A percentile compares a stretch with the other conserved stretches of the same genome.
phyloP scores from a whole-genome alignment of 202 grass and related monocot genomes.

The Elaeis oleifera region DNA sequence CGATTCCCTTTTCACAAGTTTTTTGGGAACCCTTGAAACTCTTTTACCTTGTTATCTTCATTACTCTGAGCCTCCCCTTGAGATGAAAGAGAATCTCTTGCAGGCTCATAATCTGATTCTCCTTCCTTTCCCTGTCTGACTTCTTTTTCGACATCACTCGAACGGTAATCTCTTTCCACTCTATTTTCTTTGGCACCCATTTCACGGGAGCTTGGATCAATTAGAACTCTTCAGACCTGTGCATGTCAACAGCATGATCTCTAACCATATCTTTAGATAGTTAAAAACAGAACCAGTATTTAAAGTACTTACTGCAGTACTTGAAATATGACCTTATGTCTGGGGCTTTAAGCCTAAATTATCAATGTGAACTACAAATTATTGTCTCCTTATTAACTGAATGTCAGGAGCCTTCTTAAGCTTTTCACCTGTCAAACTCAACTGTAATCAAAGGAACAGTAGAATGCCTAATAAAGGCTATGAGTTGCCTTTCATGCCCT shows the following conservation, averaged over 20 bases:
- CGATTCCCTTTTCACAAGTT: constrained; percentile 53
- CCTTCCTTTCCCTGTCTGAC: constrained; percentile 52
- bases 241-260: constrained; percentile 22
- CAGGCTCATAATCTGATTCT: constrained; percentile 64
- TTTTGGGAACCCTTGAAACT: constrained; percentile 61
- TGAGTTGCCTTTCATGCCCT: too few species aligned
- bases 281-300: background rate
- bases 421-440: too few species aligned
- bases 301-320: background rate
- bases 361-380: too few species aligned
- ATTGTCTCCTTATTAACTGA: too few species aligned
- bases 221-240: constrained; percentile 30
- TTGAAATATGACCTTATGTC: too few species aligned
- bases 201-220: constrained; percentile 23
- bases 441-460: too few species aligned
- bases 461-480: too few species aligned
- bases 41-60: constrained; percentile 52
- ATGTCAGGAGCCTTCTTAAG: too few species aligned
- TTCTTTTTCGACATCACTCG: constrained; percentile 40
- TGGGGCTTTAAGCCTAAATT: too few species aligned
- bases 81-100: constrained; percentile 75
- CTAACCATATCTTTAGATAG: constrained; percentile 2
- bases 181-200: constrained; percentile 92
- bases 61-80: constrained; percentile 51
- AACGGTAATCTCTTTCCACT: constrained; percentile 57